Evolutionary conservation across 352 stramenopile genomes (phyloP).

Genomic region (Globisporangium irregulare): DNA sequence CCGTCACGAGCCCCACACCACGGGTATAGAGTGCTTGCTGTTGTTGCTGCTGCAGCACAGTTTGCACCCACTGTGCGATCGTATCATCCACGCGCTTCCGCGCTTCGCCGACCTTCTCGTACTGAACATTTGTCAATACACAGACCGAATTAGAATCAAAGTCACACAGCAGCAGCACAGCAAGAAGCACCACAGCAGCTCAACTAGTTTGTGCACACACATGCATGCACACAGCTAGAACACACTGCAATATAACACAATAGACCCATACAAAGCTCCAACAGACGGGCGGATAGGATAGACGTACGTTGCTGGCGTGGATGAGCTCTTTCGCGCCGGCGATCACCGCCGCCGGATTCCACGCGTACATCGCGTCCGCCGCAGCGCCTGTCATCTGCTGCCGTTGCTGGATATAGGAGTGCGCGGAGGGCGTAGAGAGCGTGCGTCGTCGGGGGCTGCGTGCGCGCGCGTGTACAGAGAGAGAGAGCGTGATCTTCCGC

Average conservation of each 20-base stretch:
- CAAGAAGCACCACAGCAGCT: neutral
- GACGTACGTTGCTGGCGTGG: slow-evolving; percentile 74
- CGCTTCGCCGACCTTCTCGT: slow-evolving; percentile 65
- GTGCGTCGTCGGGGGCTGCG: neutral
- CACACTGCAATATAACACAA: neutral
- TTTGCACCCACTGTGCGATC: slow-evolving; percentile 40
- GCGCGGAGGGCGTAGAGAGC: neutral
- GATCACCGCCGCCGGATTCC: slow-evolving; percentile 51
- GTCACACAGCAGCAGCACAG: neutral
- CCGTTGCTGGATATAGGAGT: too few relatives aligned
- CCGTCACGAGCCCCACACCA: slow-evolving; percentile 33
- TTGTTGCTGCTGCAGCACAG: slow-evolving; percentile 16
- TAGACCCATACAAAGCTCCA: neutral
- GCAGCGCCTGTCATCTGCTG: slow-evolving; percentile 3
- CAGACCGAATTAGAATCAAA: neutral
- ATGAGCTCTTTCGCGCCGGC: slow-evolving; percentile 66
- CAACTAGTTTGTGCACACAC: neutral
- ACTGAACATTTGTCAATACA: slow-evolving; percentile 30
- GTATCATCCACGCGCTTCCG: slow-evolving; percentile 47
- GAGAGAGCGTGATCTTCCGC: neutral
- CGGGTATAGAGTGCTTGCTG: slow-evolving; percentile 8
- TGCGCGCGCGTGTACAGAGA: neutral
- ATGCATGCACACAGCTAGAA: neutral
- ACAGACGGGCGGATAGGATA: neutral
- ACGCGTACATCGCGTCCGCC: slow-evolving; percentile 26